Evolutionary conservation across 345 rosid species (phyloP).

Genomic region (Psidium guajava): DNA sequence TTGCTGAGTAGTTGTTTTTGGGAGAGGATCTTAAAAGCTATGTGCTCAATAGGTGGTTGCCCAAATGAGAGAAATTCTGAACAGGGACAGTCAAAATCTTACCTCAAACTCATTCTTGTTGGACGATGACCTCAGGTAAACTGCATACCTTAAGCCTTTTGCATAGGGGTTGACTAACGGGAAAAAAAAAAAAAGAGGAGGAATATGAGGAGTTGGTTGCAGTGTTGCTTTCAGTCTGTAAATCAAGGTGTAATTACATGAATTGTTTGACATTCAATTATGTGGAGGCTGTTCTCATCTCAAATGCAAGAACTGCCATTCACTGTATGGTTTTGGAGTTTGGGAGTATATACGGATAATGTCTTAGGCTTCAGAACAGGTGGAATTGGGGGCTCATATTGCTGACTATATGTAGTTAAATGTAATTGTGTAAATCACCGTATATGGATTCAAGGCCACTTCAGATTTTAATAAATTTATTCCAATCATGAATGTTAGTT

Average conservation of each 20-base stretch:
- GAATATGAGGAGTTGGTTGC: not conserved
- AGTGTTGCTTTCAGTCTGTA: not conserved
- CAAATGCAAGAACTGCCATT: not conserved
- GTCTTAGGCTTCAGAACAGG: not conserved
- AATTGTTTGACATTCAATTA: not conserved
- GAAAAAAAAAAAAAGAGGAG: too few relatives aligned
- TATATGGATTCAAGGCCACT: not conserved
- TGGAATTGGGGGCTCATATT: not conserved
- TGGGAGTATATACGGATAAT: not conserved
- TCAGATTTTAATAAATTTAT: not conserved
- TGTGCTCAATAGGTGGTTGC: slow-evolving; percentile 47
- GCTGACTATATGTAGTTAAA: not conserved
- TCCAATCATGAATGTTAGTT: not conserved
- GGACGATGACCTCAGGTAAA: slow-evolving; percentile 94
- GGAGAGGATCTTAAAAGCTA: not conserved
- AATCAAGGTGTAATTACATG: not conserved
- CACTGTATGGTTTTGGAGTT: not conserved
- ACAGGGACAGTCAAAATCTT: slow-evolving; percentile 70
- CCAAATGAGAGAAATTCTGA: slow-evolving; percentile 72
- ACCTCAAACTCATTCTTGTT: slow-evolving; percentile 83
- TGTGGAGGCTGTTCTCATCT: not conserved
- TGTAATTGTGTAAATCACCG: not conserved
- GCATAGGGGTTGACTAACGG: not conserved
- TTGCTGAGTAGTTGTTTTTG: not conserved
- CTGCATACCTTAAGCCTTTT: not conserved